Conservation (phyloP, 108 stramenopile genomes). For the Parmales sp. region DNA sequence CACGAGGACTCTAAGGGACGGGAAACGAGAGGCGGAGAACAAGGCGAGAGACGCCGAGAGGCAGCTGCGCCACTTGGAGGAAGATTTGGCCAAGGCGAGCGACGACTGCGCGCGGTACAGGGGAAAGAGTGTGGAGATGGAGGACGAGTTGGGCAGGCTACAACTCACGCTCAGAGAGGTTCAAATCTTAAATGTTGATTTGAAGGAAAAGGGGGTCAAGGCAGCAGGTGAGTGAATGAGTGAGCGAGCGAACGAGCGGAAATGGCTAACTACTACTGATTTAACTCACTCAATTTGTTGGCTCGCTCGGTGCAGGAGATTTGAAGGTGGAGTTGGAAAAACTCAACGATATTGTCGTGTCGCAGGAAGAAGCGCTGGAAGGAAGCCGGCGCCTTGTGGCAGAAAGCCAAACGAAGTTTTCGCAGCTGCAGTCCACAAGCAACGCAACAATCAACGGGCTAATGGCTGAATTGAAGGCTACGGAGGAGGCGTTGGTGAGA, state of each 20-base stretch:
- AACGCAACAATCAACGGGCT: constrained; percentile 2
- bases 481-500: constrained; percentile 2
- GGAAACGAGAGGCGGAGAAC: neutral
- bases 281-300: no score
- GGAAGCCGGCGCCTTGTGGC: constrained; percentile 6
- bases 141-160: constrained; percentile 4
- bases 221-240: no score
- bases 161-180: constrained; percentile 1
- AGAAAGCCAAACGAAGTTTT: neutral
- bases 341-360: neutral
- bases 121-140: constrained; percentile 3
- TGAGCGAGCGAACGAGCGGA: no score
- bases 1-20: neutral
- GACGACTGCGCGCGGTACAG: neutral
- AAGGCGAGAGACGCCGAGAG: constrained; percentile 1
- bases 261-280: no score
- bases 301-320: no score
- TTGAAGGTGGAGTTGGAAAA: constrained; percentile 1
- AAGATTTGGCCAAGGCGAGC: neutral
- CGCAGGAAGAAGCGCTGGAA: constrained; percentile 9
- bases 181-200: neutral
- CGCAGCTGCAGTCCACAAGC: neutral
- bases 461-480: constrained; percentile 8
- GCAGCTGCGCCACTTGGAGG: constrained; percentile 9
- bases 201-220: constrained; percentile 1